Base-by-base conservation (phyloP, 176 grass and related monocot genomes). In the Aegilops sharonensis region DNA sequence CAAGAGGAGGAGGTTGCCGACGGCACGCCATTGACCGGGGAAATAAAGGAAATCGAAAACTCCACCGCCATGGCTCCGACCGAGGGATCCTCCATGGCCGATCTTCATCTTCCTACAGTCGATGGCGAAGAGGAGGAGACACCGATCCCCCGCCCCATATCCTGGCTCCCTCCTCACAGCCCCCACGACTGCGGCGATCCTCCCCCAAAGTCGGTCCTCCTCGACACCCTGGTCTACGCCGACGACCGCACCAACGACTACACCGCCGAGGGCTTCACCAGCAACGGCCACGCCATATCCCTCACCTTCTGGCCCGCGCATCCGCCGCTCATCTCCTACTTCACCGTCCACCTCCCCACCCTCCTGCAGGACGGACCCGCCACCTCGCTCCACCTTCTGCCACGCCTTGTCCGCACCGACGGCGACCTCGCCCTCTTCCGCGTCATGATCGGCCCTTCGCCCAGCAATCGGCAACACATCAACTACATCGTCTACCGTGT, bases 241-340 rank as follows among this genome's bases (percentile, higher is more conserved):
- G 15, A 63, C n/a, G 34, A 42, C 35, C 57, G 56, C 57, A 63
- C 77, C 21, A 79, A 63, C 57, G 21, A 11, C 34, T 25, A 6
- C 77, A 79, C 56, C 11, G 56, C 32, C 57, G 34, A 15, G 4
- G 20, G 11, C 56, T 14, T 23, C 9, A 62, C 77, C 9, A 36
- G 1, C 54, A 20, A 0, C 12, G 9, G 40, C 59, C 12, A 52
- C 14, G 25, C 0, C 9, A 77, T 77, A 40, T 0, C 0, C 6
- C 60, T 85, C 4, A 85, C 60, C 60, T 77, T 85, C 42, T 67
- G 60, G 60, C n/a, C 13, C 18, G 83, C 61, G 9, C 25, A 18
- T 20, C 72, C 83, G 13, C 60, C 82, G 1, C 60, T 30, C 1
- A 8, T 20, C 83, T 67, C 83, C 8, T 67, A 5, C 12, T 67